Evolutionary conservation across 305 asterid species (phyloP).

Genomic region (Plantago coronopus): DNA sequence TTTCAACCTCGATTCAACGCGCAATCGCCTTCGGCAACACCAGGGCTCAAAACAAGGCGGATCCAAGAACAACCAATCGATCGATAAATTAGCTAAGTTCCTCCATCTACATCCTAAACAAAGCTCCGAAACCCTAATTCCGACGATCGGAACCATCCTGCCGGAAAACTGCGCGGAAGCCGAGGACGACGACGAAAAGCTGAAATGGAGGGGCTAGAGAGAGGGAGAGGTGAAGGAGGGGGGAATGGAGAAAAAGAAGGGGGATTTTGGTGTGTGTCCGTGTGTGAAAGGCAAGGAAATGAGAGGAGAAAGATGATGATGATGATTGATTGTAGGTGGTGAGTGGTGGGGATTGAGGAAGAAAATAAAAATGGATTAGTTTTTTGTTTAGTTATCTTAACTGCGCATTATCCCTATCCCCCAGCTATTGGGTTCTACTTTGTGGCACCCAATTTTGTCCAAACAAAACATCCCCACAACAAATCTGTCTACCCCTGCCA

Average conservation of each 20-base stretch:
- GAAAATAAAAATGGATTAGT: conserved; percentile 6
- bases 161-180: not conserved
- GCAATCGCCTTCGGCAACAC: conserved; percentile 7
- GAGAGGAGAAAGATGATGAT: conserved; percentile 14
- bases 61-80: conserved; percentile 25
- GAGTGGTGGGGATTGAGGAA: conserved; percentile 23
- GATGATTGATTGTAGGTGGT: conserved; percentile 16
- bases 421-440: conserved; percentile 4
- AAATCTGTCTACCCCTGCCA: too few species aligned
- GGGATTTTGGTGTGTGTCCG: conserved; percentile 23
- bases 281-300: conserved; percentile 15
- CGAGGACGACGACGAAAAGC: conserved; percentile 14
- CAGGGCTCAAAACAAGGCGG: conserved; percentile 18
- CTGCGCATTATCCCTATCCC: not conserved
- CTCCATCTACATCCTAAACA: conserved; percentile 44
- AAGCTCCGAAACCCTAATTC: conserved; percentile 48
- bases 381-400: not conserved
- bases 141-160: conserved; percentile 25
- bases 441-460: not conserved
- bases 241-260: conserved; percentile 21
- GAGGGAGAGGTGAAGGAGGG: conserved; percentile 9
- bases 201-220: conserved; percentile 38
- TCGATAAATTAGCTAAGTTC: conserved; percentile 1
- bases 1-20: too few species aligned
- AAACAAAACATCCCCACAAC: too few species aligned